Evolutionary conservation across 345 rosid species (phyloP).

Genomic region (Garcia nutans): DNA sequence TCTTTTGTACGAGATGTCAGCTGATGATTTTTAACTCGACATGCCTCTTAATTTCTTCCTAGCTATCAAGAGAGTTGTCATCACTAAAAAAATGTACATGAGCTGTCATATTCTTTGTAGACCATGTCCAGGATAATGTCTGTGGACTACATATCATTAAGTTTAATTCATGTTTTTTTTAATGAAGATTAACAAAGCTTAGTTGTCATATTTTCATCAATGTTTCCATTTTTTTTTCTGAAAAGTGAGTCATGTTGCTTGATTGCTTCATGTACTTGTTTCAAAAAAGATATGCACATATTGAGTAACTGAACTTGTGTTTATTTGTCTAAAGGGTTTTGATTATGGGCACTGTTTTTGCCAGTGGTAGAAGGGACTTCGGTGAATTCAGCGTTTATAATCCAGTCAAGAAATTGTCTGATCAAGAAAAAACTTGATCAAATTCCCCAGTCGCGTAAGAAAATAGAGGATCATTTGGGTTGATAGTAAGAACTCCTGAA

Average conservation of each 20-base stretch:
- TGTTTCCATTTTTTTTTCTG: neutral
- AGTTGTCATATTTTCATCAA: no score
- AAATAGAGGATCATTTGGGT: neutral
- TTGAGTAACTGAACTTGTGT: conserved; percentile 25
- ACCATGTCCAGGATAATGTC: no score
- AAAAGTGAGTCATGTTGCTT: neutral
- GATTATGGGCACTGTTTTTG: conserved; percentile 49
- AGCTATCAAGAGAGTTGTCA: no score
- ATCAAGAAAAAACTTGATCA: neutral
- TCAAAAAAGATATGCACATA: neutral
- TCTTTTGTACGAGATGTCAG: no score
- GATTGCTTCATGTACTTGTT: neutral
- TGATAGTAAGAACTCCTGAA: neutral
- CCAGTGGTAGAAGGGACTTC: conserved; percentile 88
- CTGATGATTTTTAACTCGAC: no score
- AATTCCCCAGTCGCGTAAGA: neutral
- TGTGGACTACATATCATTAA: no score
- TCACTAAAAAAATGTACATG: no score
- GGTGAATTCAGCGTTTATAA: conserved; percentile 90
- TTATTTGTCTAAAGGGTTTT: conserved; percentile 45
- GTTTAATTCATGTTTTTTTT: no score
- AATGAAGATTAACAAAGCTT: no score
- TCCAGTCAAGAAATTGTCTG: conserved; percentile 46
- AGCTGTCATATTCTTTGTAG: no score
- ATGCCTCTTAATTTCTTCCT: no score